phyloP scores from a whole-genome alignment of 352 stramenopile genomes.

The Phytophthora podocarpi region DNA sequence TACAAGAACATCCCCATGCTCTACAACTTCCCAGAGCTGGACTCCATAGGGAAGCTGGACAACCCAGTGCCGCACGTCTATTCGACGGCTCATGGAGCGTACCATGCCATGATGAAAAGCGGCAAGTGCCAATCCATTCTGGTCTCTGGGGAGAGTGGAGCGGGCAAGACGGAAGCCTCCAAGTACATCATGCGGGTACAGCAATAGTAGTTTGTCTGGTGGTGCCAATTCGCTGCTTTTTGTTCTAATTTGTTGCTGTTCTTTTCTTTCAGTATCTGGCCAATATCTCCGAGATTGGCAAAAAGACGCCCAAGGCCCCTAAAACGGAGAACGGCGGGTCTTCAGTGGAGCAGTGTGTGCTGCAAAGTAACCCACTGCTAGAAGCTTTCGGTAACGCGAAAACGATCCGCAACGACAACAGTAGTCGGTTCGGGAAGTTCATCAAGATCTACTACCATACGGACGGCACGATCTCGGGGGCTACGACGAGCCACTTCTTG shows the following conservation, averaged over 20 bases:
- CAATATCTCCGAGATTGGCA: slow-evolving; percentile 91
- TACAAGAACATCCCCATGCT: slow-evolving; percentile 95
- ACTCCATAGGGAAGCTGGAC: slow-evolving; percentile 85
- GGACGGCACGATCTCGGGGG: slow-evolving; percentile 91
- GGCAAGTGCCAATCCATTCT: slow-evolving; percentile 89
- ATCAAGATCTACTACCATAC: slow-evolving; percentile 95
- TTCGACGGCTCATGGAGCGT: slow-evolving; percentile 82
- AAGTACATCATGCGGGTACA: slow-evolving; percentile 92
- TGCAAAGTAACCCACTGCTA: slow-evolving; percentile 93
- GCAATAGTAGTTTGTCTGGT: not conserved
- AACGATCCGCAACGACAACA: slow-evolving; percentile 96
- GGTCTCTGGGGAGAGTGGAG: slow-evolving; percentile 86
- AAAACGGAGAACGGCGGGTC: slow-evolving; percentile 61
- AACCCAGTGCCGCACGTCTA: slow-evolving; percentile 89
- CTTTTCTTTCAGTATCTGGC: slow-evolving; percentile 71
- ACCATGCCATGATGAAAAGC: slow-evolving; percentile 78
- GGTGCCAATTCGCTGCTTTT: not conserved
- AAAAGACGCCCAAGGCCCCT: slow-evolving; percentile 72
- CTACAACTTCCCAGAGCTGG: slow-evolving; percentile 91
- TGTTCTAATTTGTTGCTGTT: slow-evolving; percentile 6
- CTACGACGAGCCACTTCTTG: slow-evolving; percentile 97
- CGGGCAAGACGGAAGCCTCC: slow-evolving; percentile 89
- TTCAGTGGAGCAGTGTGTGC: slow-evolving; percentile 90
- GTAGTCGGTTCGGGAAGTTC: slow-evolving; percentile 96
- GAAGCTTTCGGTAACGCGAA: slow-evolving; percentile 95